These are phyloP conservation scores for Penicillium pulvis DNA, from an alignment of 495 filamentous ascomycete species.

Conservation along the genomic window DNA sequence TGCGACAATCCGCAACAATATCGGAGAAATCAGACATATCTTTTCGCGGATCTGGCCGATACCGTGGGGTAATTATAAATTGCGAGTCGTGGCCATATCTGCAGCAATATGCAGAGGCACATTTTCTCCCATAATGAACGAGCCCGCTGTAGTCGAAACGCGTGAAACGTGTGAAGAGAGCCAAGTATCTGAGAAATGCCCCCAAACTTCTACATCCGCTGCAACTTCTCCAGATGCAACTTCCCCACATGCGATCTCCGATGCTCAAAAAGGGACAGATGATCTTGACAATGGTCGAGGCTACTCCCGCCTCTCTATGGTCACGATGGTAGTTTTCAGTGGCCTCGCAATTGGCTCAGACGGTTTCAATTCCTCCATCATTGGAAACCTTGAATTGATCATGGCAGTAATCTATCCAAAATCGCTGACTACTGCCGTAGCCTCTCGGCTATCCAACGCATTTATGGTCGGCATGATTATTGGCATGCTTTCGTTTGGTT, in stretches of 20 bases:
- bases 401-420: slow-evolving; percentile 33
- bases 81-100: not conserved
- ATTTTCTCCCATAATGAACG: not conserved
- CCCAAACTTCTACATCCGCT: no score
- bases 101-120: not conserved
- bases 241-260: slow-evolving; percentile 6
- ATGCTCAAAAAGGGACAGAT: not conserved
- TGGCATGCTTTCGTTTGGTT: slow-evolving; percentile 44
- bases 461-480: slow-evolving; percentile 39
- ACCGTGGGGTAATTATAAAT: not conserved
- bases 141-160: not conserved
- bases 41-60: not conserved
- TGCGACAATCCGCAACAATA: not conserved
- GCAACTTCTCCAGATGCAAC: not conserved
- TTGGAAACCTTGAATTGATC: slow-evolving; percentile 32
- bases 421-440: slow-evolving; percentile 24
- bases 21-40: not conserved
- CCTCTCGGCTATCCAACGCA: slow-evolving; percentile 27
- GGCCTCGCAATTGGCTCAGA: slow-evolving; percentile 32
- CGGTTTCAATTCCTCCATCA: slow-evolving; percentile 34
- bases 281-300: slow-evolving; percentile 5
- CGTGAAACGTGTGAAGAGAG: not conserved
- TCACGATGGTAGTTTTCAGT: slow-evolving; percentile 33
- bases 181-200: not conserved
- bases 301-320: slow-evolving; percentile 25